These are phyloP conservation scores for Solanum commersonii DNA, from an alignment of 257 asterid genomes.

Conservation along the genomic window DNA sequence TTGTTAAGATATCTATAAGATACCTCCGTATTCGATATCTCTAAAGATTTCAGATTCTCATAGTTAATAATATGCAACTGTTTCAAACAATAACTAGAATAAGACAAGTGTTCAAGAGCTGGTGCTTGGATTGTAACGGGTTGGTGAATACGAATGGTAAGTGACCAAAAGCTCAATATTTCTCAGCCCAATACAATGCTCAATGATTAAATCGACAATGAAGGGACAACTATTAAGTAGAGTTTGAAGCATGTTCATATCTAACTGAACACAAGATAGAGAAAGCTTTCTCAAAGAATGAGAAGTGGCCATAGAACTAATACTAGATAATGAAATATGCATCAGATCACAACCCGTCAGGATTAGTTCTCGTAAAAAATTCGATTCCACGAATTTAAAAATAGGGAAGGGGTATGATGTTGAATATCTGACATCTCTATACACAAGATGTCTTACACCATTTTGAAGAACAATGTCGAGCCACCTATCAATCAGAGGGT, in stretches of 20 bases:
- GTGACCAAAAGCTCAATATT: neutral
- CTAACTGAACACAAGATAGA: neutral
- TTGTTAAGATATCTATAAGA: neutral
- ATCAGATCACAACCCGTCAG: neutral
- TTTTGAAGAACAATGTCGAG: neutral
- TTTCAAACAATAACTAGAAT: neutral
- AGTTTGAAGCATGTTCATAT: neutral
- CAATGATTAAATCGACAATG: neutral
- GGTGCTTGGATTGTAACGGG: neutral
- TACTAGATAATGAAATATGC: neutral
- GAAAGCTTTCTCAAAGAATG: neutral
- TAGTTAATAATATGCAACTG: neutral
- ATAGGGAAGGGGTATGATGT: neutral
- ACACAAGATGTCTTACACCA: neutral
- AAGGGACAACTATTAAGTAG: neutral
- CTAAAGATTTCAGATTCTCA: neutral
- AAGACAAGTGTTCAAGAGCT: neutral
- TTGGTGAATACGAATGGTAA: neutral
- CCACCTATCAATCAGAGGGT: neutral
- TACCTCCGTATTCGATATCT: neutral
- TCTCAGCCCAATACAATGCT: neutral
- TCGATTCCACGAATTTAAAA: neutral
- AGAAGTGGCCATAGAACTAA: rapidly evolving
- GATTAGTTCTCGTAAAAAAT: neutral
- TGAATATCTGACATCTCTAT: neutral